phyloP scores from a whole-genome alignment of 352 stramenopile genomes.

The Phytophthora multivora region DNA sequence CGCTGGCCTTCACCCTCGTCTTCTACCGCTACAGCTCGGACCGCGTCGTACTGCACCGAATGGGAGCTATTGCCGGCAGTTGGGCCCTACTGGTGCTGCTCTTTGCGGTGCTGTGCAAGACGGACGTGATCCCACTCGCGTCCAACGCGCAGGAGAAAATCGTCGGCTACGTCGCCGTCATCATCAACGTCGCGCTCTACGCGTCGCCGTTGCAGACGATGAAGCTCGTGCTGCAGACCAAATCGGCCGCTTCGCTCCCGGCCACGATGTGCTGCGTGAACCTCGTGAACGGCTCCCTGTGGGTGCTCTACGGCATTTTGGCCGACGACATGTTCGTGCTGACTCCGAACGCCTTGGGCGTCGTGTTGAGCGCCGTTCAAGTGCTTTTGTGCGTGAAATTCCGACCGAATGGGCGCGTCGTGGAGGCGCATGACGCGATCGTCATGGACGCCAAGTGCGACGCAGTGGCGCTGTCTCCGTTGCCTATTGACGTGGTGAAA shows the following conservation, averaged over 20 bases:
- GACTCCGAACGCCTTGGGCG: slow-evolving; percentile 33
- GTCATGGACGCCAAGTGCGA: slow-evolving; percentile 16
- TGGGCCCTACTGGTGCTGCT: slow-evolving; percentile 16
- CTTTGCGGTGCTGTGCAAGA: slow-evolving; percentile 24
- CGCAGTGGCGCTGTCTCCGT: slow-evolving; percentile 8
- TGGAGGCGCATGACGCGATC: background rate
- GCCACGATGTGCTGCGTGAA: slow-evolving; percentile 35
- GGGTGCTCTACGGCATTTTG: slow-evolving; percentile 28
- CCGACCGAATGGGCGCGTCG: slow-evolving; percentile 6
- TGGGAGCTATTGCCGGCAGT: background rate
- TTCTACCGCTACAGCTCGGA: slow-evolving; percentile 38
- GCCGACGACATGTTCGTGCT: slow-evolving; percentile 41
- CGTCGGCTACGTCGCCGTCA: slow-evolving; percentile 33
- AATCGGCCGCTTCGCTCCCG: slow-evolving; percentile 33
- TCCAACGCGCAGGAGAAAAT: slow-evolving; percentile 28
- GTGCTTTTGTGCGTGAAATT: slow-evolving; percentile 47
- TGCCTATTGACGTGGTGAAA: slow-evolving; percentile 14
- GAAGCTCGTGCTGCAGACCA: slow-evolving; percentile 35
- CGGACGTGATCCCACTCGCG: slow-evolving; percentile 12
- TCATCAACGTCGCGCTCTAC: slow-evolving; percentile 35
- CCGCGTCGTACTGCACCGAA: slow-evolving; percentile 21
- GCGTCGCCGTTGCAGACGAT: slow-evolving; percentile 36
- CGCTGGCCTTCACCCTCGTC: slow-evolving; percentile 28
- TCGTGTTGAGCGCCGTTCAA: slow-evolving; percentile 37
- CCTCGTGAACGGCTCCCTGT: slow-evolving; percentile 33